Evolutionary conservation across 75 land plant genomes (phyloP).

Genomic region (Selaginella tamariscina): DNA sequence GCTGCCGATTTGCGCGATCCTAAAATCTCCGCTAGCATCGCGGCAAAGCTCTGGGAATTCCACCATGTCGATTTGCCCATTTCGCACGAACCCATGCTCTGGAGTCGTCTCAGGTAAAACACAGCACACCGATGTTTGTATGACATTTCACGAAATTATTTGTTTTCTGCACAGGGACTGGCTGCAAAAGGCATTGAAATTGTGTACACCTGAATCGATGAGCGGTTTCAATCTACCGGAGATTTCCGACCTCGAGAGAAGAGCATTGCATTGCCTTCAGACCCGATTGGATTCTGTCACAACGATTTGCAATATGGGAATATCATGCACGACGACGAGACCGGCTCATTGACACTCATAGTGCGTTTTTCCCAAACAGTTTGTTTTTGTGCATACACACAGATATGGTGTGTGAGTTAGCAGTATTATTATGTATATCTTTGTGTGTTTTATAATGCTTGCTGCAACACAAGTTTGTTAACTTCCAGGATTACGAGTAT

Average conservation of each 20-base stretch:
- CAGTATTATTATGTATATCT: neutral
- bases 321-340: constrained; percentile 61
- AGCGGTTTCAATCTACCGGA: constrained; percentile 53
- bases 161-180: constrained; percentile 39
- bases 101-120: constrained; percentile 67
- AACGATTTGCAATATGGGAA: constrained; percentile 92
- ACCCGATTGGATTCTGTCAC: constrained; percentile 72
- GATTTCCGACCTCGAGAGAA: constrained; percentile 38
- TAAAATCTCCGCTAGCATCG: constrained; percentile 54
- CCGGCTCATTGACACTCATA: constrained; percentile 27
- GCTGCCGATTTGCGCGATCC: constrained; percentile 69
- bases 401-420: neutral
- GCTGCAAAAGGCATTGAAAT: constrained; percentile 34
- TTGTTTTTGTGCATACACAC: neutral
- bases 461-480: neutral
- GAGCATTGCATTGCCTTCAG: constrained; percentile 21
- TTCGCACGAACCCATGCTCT: constrained; percentile 31
- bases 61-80: constrained; percentile 77
- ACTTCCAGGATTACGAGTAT: constrained; percentile 83
- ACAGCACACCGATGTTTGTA: neutral
- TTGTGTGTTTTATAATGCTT: neutral
- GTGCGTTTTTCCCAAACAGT: constrained; percentile 9
- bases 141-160: neutral
- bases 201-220: constrained; percentile 32
- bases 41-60: constrained; percentile 68